Evolutionary conservation across 345 rosid genomes (phyloP).

Genomic region (Combretum micranthum): DNA sequence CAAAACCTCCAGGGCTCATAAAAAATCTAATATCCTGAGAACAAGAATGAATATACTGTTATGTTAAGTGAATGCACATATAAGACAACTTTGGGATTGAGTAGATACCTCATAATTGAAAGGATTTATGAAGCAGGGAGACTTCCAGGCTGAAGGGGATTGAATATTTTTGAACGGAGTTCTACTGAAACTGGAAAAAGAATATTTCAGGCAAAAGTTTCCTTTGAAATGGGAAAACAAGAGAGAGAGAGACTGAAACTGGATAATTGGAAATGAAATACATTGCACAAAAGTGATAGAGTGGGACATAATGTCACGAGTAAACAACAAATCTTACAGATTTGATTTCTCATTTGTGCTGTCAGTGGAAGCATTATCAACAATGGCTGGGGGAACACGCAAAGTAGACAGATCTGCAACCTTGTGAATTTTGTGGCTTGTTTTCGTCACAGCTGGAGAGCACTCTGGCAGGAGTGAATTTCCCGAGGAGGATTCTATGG

Average conservation of each 20-base stretch:
- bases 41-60: slow-evolving; percentile 1
- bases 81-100: not conserved
- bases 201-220: not conserved
- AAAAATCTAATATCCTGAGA: slow-evolving; percentile 82
- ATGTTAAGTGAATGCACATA: not conserved
- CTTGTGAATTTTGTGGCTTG: slow-evolving; percentile 33
- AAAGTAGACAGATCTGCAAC: slow-evolving; percentile 23
- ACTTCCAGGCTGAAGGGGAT: slow-evolving; percentile 98
- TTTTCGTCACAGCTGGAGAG: slow-evolving; percentile 47
- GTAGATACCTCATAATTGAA: slow-evolving; percentile 50
- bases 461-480: slow-evolving; percentile 33
- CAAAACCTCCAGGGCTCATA: slow-evolving; percentile 81
- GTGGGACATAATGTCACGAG: too few species aligned
- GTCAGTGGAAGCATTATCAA: slow-evolving; percentile 29
- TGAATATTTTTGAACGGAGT: slow-evolving; percentile 83
- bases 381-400: slow-evolving; percentile 20
- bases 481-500: slow-evolving; percentile 38
- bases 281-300: too few species aligned
- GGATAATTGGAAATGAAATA: too few species aligned
- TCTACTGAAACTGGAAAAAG: slow-evolving; percentile 59
- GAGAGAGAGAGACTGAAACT: slow-evolving; percentile 1
- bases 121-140: slow-evolving; percentile 87
- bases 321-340: slow-evolving; percentile 43
- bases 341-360: slow-evolving; percentile 40
- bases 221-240: not conserved